These are phyloP conservation scores for Aspergillus felis DNA, from an alignment of 2,329 filamentous ascomycete species.

Conservation along the genomic window DNA sequence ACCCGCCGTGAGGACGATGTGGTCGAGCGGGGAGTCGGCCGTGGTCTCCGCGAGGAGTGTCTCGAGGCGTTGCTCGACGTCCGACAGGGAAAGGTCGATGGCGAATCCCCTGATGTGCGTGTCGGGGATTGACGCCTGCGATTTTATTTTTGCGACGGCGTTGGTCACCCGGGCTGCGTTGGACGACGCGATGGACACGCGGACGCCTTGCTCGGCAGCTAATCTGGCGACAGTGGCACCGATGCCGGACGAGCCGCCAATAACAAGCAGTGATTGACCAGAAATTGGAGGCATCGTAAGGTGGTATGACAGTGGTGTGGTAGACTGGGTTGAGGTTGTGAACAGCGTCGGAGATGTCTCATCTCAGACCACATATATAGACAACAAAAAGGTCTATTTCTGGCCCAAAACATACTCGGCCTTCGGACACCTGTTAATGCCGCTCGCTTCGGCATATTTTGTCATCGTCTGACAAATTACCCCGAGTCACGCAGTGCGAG, in stretches of 20 bases:
- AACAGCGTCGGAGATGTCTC: no score
- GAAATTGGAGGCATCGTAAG: no score
- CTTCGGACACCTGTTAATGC: no score
- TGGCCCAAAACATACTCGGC: no score
- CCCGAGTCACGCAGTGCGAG: no score
- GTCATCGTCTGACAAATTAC: no score
- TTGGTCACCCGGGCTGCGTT: constrained; percentile 33
- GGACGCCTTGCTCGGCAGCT: constrained; percentile 45
- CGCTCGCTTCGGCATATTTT: no score
- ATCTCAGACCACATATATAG: no score
- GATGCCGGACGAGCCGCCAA: constrained; percentile 52
- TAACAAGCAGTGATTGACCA: constrained; percentile 38
- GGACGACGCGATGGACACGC: constrained; percentile 48
- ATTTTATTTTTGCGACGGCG: constrained; percentile 38
- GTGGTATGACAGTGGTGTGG: no score
- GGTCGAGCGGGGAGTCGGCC: constrained; percentile 37
- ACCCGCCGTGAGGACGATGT: constrained; percentile 51
- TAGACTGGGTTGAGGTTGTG: no score
- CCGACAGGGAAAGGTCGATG: constrained; percentile 41
- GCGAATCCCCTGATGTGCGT: constrained; percentile 38
- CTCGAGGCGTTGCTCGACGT: constrained; percentile 43
- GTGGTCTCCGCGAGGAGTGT: constrained; percentile 39
- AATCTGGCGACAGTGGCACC: constrained; percentile 51
- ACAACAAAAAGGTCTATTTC: no score
- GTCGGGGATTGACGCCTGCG: constrained; percentile 35